Base-by-base conservation (phyloP, 129 eudicot genomes). In the Artemisia argyi region DNA sequence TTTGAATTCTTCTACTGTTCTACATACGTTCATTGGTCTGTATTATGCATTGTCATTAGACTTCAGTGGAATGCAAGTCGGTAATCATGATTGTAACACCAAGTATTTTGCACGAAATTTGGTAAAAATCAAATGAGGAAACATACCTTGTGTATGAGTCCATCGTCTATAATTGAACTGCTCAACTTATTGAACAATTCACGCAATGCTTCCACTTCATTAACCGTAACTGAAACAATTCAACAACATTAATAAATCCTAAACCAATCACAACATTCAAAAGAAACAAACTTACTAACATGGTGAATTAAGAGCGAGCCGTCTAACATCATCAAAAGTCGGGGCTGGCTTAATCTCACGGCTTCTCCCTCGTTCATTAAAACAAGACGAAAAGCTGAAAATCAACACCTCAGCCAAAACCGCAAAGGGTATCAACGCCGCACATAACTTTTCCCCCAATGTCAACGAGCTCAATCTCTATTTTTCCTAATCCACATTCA, bases 201-300 rank as follows among this genome's bases (percentile, higher is more conserved):
- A 1, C 76, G 80, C 52, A 81, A 50, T 5, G 88, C 88, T 78
- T 84, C 88, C 49, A 84, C 83, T 78, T 84, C 88, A 70, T 84
- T 84, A 59, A 84, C 73, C 5, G 85, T 55, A 77, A 84, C 88
- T 84, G 83, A 18, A 76, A 76, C 62, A 46, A 42, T 42, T 17
- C 28, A 8, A 18, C 0, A 5, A 0, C n/a, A 48, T 74, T 56
- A 53, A 55, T 10, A 39, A 17, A 5, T 5, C 47, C 53, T 0
- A 55, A 63, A 72, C 68, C 14, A 68, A 51, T 68, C 49, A 48
- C 69, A 18, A 76, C 52, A 6, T 17, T 16, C 30, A 76, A 1
- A n/a, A n/a, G n/a, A n/a, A n/a, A n/a, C n/a, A n/a, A 48, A 58
- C 42, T 39, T 42, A 59, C 61, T 16, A 14, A 84, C 85, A 84